Base-by-base conservation (phyloP, 768 basidiomycete species). In the Pisolithus sp. region DNA sequence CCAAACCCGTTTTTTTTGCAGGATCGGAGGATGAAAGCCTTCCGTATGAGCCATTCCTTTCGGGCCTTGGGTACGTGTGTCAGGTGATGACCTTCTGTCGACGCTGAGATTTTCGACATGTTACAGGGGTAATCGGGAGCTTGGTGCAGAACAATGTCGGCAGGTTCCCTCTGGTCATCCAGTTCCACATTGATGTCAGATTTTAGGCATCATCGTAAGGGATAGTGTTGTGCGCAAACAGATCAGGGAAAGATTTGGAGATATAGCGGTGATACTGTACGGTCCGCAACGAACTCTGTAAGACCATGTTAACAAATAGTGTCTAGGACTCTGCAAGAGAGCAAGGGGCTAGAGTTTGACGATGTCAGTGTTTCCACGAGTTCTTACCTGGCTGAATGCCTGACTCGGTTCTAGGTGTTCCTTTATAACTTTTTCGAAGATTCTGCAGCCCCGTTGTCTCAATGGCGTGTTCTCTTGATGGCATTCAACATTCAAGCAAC, bases 401-500 rank as follows among this genome's bases (percentile, higher is more conserved):
- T 56, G n/a, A 57, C 30, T 8, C 2, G 18, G 41, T 42, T 34
- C 0, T 51, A 88, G 85, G 86, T 89, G 4, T 70, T 89, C 5
- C 59, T 89, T 8, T 88, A 82, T 57, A 81, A 89, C 55, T 88
- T 88, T 65, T 89, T 89, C 57, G 74, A 79, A 23, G 82, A 86
- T 55, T 89, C 87, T 0, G 57, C 60, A 0, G 65, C 77, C 2
- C 74, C 74, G 39, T 50, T 61, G 2, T 64, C 77, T 0, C 80
- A 81, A 44, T 88, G 86, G 86, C 70, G 81, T 7, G 71, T 83
- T 1, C 65, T 86, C 4, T 59, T 82, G 4, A 78, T 78, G 46
- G 69, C 63, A 1, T 48, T 73, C 0, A 62, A 68, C 37, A 61
- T 62, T 15, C 44, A 53, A 18, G 48, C 50, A 28, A 39, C 58